phyloP scores from a whole-genome alignment of 1,284 basidiomycete genomes.

The Malassezia cuniculi region DNA sequence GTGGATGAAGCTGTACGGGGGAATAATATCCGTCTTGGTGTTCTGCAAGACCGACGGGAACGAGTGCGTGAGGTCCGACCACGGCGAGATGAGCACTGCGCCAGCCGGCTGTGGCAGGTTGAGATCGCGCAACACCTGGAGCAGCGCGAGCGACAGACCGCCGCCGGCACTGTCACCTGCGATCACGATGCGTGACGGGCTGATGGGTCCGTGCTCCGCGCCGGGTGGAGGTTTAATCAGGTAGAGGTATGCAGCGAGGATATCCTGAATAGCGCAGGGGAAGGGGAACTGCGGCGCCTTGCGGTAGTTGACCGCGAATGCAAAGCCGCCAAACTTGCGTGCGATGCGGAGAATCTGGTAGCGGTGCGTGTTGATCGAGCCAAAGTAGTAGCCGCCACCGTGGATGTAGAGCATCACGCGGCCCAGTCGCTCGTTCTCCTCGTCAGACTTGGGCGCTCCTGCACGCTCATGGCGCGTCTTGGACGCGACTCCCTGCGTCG shows the following conservation, averaged over 20 bases:
- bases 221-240: slow-evolving; percentile 59
- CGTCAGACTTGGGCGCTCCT: slow-evolving; percentile 13
- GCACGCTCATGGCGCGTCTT: slow-evolving; percentile 9
- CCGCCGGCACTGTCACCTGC: slow-evolving; percentile 91
- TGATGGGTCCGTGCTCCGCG: slow-evolving; percentile 55
- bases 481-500: too few relatives aligned
- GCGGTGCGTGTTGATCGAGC: slow-evolving; percentile 50
- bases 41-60: slow-evolving; percentile 79
- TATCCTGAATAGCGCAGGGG: slow-evolving; percentile 81
- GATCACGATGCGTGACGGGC: slow-evolving; percentile 65
- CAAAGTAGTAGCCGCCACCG: slow-evolving; percentile 49
- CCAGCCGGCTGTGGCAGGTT: slow-evolving; percentile 65
- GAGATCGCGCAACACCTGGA: slow-evolving; percentile 81
- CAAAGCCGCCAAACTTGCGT: slow-evolving; percentile 46
- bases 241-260: slow-evolving; percentile 67
- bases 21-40: slow-evolving; percentile 60
- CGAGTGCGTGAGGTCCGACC: slow-evolving; percentile 87
- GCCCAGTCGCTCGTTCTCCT: slow-evolving; percentile 35
- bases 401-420: slow-evolving; percentile 41
- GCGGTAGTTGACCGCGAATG: slow-evolving; percentile 45
- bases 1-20: slow-evolving; percentile 45
- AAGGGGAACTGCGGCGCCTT: slow-evolving; percentile 55
- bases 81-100: slow-evolving; percentile 47
- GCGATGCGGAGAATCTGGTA: slow-evolving; percentile 46
- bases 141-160: slow-evolving; percentile 65